A percentile compares a stretch with the other conserved stretches of the same genome.
phyloP scores from a whole-genome alignment of 108 stramenopile species.

The Nannochloropsis salina region DNA sequence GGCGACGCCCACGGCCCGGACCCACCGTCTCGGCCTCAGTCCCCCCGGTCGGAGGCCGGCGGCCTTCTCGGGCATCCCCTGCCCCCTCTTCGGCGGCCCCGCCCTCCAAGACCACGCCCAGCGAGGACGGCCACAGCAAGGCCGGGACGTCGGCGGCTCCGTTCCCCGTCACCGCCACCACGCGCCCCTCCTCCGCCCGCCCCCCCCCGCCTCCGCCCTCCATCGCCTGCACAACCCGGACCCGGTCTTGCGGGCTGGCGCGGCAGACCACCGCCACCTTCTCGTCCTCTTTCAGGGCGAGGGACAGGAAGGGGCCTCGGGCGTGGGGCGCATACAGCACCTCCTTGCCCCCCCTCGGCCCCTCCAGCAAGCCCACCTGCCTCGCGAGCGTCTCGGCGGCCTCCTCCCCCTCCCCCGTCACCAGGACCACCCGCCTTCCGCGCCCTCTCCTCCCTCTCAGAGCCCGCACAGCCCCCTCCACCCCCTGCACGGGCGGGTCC shows the following conservation, averaged over 20 bases:
- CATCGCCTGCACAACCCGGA: background rate
- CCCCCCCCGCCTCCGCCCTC: background rate
- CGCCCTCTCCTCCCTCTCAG: background rate
- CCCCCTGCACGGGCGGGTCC: background rate
- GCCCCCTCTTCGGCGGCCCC: no score
- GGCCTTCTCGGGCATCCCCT: background rate
- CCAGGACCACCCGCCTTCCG: background rate
- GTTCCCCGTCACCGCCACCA: background rate
- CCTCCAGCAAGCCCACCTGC: background rate
- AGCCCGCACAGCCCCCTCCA: background rate
- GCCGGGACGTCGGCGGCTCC: background rate
- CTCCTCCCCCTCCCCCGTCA: background rate
- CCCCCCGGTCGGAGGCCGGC: background rate
- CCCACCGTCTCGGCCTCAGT: background rate
- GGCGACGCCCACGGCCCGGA: background rate
- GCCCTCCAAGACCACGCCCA: background rate
- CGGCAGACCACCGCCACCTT: background rate
- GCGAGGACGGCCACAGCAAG: background rate
- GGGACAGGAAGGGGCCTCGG: background rate
- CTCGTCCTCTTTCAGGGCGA: background rate
- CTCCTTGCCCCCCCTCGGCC: background rate
- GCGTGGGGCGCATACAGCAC: background rate
- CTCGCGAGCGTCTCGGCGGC: background rate
- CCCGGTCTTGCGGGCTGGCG: background rate
- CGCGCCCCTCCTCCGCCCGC: background rate